Evolutionary conservation across 2,329 filamentous ascomycete species (phyloP).

Genomic region (Neofusicoccum parvum): DNA sequence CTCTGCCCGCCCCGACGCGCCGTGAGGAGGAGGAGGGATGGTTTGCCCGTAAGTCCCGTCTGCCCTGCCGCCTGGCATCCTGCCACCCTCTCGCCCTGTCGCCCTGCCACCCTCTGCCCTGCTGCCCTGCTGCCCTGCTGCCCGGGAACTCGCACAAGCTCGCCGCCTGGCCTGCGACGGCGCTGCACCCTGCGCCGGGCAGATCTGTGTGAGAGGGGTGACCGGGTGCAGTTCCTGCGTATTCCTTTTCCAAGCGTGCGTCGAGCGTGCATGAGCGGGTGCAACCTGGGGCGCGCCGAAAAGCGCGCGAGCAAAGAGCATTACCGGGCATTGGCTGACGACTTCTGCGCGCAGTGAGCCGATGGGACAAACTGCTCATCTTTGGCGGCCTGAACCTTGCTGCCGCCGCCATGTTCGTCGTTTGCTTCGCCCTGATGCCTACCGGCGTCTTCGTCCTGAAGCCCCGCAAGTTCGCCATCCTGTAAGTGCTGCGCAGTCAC

Average conservation of each 20-base stretch:
- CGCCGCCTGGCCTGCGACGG: background rate
- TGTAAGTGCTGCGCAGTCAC: slow-evolving; percentile 68
- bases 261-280: slow-evolving; percentile 38
- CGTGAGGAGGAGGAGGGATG: slow-evolving; percentile 94
- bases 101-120: background rate
- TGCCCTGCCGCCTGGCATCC: slow-evolving; percentile 19
- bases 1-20: slow-evolving; percentile 78
- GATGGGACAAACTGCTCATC: slow-evolving; percentile 93
- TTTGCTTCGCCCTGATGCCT: slow-evolving; percentile 89
- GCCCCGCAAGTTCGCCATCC: slow-evolving; percentile 91
- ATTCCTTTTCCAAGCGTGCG: slow-evolving; percentile 36
- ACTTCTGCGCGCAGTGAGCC: slow-evolving; percentile 68
- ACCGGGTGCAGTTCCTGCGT: slow-evolving; percentile 47
- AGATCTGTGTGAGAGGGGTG: slow-evolving; percentile 34
- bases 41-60: slow-evolving; percentile 80
- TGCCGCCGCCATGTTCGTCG: slow-evolving; percentile 86
- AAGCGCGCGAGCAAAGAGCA: background rate
- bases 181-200: slow-evolving; percentile 24
- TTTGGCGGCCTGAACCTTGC: slow-evolving; percentile 90
- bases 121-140: background rate
- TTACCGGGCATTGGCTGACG: slow-evolving; percentile 12
- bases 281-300: slow-evolving; percentile 24
- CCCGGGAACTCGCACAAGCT: background rate
- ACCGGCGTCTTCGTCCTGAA: slow-evolving; percentile 67
- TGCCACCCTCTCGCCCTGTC: background rate